Base-by-base conservation (phyloP, 2,329 filamentous ascomycete species). In the Nothophaeocryptopus gaeumannii region DNA sequence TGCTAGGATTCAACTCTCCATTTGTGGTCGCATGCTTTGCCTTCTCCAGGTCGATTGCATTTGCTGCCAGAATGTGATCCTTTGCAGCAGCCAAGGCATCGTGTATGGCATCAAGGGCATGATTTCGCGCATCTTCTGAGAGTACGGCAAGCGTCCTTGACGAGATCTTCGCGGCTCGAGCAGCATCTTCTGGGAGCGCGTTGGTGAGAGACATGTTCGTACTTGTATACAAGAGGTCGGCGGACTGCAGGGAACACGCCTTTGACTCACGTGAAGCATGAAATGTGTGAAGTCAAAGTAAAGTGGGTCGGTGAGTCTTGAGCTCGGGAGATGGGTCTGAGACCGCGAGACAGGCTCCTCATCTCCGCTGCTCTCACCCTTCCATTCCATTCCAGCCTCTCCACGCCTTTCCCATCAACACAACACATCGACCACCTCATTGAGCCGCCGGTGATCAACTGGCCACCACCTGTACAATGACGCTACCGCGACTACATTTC, bases 131-230 rank as follows among this genome's bases (percentile, higher is more conserved):
- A 35, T 78, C 72, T 34, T 82, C 81, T 3, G 89, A 80, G 41
- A 97, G 82, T 1, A 88, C 87, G 41, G 90, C 89, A 38, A 99
- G 82, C 45, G 82, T 81, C 66, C 89, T 86, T 30, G 93, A 95
- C 12, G 92, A 89, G 39, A 80, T 73, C 65, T 90, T 90, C 54
- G 92, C 92, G 40, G 85, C 80, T 63, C 78, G 78, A 33, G 92
- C 92, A 45, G 88, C 87, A 58, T 90, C 83, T 47, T 81, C 75
- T 40, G 92, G 88, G 30, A 85, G 86, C 46, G 87, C 88, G 69
- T 88, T 91, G 41, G 91, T 96, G 51, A 96, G 78, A 59, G 92
- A 96, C 93, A 97, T 96, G 9, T 26, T 54, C 29, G 33, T 30
- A 32, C 14, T 10, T 41, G 37, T 15, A 10, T 30, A 13, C 12